Conservation (phyloP, 2,329 filamentous ascomycete species). For the Sclerotinia nivalis region DNA sequence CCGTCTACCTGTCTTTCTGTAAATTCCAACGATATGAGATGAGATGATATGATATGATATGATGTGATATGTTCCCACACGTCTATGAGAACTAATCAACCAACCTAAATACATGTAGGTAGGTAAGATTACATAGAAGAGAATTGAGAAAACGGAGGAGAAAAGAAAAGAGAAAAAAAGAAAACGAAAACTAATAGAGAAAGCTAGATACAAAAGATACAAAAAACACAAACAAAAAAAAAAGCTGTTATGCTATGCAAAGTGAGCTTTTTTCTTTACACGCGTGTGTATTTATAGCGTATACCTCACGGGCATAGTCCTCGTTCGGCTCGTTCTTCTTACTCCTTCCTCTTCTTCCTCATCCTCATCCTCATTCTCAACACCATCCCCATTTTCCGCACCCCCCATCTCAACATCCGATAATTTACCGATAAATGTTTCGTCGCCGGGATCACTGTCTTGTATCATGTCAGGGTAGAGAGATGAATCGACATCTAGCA, state of each 20-base stretch:
- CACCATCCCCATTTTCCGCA: background rate
- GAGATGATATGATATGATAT: no score
- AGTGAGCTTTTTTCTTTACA: background rate
- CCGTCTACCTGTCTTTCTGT: no score
- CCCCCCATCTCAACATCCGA: constrained; percentile 11
- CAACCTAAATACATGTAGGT: no score
- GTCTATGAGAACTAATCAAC: no score
- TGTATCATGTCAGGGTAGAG: background rate
- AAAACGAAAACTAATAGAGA: background rate
- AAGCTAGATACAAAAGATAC: background rate
- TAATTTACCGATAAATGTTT: background rate
- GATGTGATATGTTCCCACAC: no score
- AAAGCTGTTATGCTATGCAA: no score
- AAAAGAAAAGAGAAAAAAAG: background rate
- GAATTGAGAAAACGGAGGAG: background rate
- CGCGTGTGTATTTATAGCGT: background rate
- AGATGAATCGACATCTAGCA: no score
- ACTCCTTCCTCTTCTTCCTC: background rate
- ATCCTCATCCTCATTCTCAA: background rate
- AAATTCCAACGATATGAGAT: no score
- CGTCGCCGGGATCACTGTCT: constrained; percentile 5
- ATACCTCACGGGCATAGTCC: constrained; percentile 11
- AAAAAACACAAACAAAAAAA: background rate
- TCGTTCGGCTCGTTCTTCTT: background rate
- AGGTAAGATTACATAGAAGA: background rate